Conservation (phyloP, 2,329 filamentous ascomycete species). For the Epichloe scottii region DNA sequence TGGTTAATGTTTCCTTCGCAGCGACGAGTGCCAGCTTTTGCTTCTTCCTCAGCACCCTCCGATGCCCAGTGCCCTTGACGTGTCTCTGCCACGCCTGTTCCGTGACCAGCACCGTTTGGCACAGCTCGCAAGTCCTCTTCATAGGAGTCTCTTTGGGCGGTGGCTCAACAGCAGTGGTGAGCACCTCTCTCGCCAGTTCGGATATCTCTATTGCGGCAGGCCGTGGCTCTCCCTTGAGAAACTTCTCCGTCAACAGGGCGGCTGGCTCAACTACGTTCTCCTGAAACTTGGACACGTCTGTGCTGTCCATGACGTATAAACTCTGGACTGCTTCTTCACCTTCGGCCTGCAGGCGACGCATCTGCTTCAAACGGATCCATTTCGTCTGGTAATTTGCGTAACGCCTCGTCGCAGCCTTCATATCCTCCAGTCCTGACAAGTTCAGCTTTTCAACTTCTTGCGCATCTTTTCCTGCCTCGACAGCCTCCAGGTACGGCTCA, state of each 20-base stretch:
- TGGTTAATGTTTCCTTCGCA: constrained; percentile 8
- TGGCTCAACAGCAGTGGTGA: constrained; percentile 36
- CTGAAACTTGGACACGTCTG: constrained; percentile 50
- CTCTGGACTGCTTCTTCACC: constrained; percentile 36
- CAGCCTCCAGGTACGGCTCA: constrained; percentile 51
- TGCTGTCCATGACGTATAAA: constrained; percentile 74
- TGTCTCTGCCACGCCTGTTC: constrained; percentile 35
- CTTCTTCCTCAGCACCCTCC: constrained; percentile 20
- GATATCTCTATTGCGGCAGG: constrained; percentile 39
- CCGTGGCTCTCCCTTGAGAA: constrained; percentile 45
- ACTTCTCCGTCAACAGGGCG: constrained; percentile 44
- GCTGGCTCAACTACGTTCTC: constrained; percentile 55
- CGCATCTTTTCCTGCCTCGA: constrained; percentile 16
- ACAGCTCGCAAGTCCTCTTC: constrained; percentile 59
- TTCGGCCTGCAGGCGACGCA: constrained; percentile 51
- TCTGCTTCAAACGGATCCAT: constrained; percentile 78
- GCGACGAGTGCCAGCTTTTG: constrained; percentile 26
- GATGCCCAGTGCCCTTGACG: constrained; percentile 24
- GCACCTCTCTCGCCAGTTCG: constrained; percentile 34
- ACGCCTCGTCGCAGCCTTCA: constrained; percentile 71
- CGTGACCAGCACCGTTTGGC: constrained; percentile 49
- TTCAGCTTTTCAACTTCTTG: constrained; percentile 42
- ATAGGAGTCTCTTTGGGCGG: constrained; percentile 39
- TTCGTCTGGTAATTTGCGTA: constrained; percentile 76
- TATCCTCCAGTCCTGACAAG: constrained; percentile 52